Evolutionary conservation across 2,329 filamentous ascomycete genomes (phyloP), one percentile per base, ranked within the genome.

Genomic region (Ceratocystis harringtonii): DNA sequence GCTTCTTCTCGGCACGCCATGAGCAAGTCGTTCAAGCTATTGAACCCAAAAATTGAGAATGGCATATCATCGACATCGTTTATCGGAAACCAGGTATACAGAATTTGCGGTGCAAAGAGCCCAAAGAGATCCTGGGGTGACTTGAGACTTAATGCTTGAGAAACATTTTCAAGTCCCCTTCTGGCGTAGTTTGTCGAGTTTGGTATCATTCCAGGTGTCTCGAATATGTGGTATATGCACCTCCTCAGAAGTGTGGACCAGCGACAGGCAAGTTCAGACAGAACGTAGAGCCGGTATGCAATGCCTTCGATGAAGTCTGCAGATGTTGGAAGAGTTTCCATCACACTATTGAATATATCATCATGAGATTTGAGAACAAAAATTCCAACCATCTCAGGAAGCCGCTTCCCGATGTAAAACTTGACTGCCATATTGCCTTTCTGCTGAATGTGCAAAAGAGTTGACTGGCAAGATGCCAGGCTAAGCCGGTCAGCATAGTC

Each of bases 181-280:
- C 82, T 83, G 0, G 92, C 92, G 75, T 96, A 88, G 22, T 79
- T 77, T 22, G 80, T 78, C 5, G 88, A 87, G 10, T 77, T 75
- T 2, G 81, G 75, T 15, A 95, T 83, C 66, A 85, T 84, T 1
- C 88, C 90, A 1, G 92, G 89, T 0, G 88, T 90, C 73, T 97
- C 94, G 70, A 97, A 96, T 25, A 97, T 91, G 73, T 94, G 88
- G 73, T 96, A 99, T 19, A 95, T 88, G 69, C 90, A 91, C 69
- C 88, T 85, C 63, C 92, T 86, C 55, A 96, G 80, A 22, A 97
- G 79, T 0, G 92, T 95, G 67, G 90, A 86, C 89, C 92, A 97
- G 62, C 79, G 77, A 36, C 90, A 89, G 28, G 89, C 94, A 66
- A 99, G 77, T 65, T 85, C 84, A 1, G 88, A 84, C 10, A 97